Base-by-base conservation (phyloP, 2,329 filamentous ascomycete species). In the Botrytis hyacinthi region DNA sequence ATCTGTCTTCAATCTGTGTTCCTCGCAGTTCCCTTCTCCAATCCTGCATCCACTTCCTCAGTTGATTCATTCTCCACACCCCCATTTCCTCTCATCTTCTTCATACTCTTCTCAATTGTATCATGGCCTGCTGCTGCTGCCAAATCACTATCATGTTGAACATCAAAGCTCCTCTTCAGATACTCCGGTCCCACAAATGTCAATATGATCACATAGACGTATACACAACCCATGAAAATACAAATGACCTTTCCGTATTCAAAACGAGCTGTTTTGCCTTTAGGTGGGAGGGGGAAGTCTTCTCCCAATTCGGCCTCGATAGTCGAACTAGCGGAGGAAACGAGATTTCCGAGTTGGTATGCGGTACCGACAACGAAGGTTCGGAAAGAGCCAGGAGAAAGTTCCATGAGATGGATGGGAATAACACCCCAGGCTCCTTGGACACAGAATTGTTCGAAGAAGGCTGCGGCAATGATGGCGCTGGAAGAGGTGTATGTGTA, bases 211-310 rank as follows among this genome's bases (percentile, higher is more conserved):
- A 65, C 51, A n/a, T 73, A 73, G 16, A 14, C 72, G 48, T 73
- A 73, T 4, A 71, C 37, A 83, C 84, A 70, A 84, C 73, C 94
- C 92, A 97, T 94, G 83, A 97, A 97, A 79, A 97, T 96, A 80
- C 91, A 93, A 76, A 97, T 95, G 16, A 97, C 93, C 78, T 91
- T 91, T 57, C 93, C 93, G 77, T 97, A 97, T 74, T 93, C 84
- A 81, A 91, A 93, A 4, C 91, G 85, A 65, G 83, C 81, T 0
- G 84, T 86, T 1, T 82, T 80, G 29, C 85, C 81, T 1, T 86
- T 87, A 0, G 88, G 84, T 0, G 90, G 85, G 4, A 97, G 85
- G 0, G 93, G 93, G 81, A 93, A 96, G 88, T 83, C 87, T 79
- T 94, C 91, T 1, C 92, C 86, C 69, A 94, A 86, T 20, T 90